Percentiles rank a stretch among this genome's conserved stretches.
phyloP scores from a whole-genome alignment of 768 basidiomycete genomes.

The Mycena vulgaris region DNA sequence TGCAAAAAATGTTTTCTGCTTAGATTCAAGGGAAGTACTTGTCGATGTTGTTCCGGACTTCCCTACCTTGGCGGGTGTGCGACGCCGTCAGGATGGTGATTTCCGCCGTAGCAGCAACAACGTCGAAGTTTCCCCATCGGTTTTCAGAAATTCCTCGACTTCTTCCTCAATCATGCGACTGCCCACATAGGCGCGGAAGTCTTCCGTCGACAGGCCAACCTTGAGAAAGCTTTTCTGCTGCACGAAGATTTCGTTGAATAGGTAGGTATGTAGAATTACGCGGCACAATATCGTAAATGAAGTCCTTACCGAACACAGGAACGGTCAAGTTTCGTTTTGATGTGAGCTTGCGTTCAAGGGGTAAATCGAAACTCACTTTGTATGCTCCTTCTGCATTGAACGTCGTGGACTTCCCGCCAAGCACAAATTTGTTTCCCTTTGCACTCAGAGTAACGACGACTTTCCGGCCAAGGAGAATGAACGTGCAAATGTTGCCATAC shows the following conservation, averaged over 20 bases:
- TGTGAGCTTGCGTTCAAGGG: slow-evolving; percentile 23
- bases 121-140: slow-evolving; percentile 90
- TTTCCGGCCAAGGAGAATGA: slow-evolving; percentile 89
- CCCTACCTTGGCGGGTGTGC: slow-evolving; percentile 92
- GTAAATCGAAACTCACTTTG: slow-evolving; percentile 77
- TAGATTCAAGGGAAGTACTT: too few species aligned
- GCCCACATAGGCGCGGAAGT: slow-evolving; percentile 90
- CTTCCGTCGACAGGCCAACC: slow-evolving; percentile 93
- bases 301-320: slow-evolving; percentile 97
- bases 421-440: slow-evolving; percentile 93
- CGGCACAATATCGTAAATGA: slow-evolving; percentile 97
- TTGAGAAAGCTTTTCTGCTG: slow-evolving; percentile 99
- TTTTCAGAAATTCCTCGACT: slow-evolving; percentile 77
- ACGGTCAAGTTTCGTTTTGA: slow-evolving; percentile 84
- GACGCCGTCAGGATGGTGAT: slow-evolving; percentile 97
- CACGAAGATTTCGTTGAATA: slow-evolving; percentile 98
- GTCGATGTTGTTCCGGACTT: slow-evolving; percentile 86
- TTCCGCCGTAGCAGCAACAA: slow-evolving; percentile 81
- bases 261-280: too few species aligned
- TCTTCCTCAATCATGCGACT: slow-evolving; percentile 85
- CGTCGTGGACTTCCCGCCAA: slow-evolving; percentile 93
- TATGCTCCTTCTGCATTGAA: slow-evolving; percentile 98
- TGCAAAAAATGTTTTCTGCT: too few species aligned
- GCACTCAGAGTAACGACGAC: slow-evolving; percentile 93
- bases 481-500: slow-evolving; percentile 99